Evolutionary conservation across 768 basidiomycete genomes (phyloP).

Genomic region (Rhodocollybia butyracea): DNA sequence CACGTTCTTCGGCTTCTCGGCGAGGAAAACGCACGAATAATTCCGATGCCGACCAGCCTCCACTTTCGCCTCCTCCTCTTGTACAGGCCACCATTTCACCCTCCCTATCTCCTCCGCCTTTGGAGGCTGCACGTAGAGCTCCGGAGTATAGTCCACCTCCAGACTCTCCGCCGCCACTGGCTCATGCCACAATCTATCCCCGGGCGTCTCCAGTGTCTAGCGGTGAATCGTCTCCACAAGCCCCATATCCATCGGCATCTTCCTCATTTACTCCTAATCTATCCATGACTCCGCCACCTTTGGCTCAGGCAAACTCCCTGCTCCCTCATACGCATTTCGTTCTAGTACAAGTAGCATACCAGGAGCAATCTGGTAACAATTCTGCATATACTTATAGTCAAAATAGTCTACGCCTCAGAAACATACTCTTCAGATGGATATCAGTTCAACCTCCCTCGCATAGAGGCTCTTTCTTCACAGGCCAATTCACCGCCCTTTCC

Average conservation of each 20-base stretch:
- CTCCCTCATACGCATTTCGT: constrained; percentile 36
- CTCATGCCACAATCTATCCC: constrained; percentile 42
- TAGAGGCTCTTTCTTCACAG: constrained; percentile 12
- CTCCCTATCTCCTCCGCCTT: constrained; percentile 37
- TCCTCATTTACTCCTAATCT: constrained; percentile 12
- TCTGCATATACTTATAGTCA: constrained; percentile 35
- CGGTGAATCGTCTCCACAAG: constrained; percentile 44
- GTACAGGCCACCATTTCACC: constrained; percentile 18
- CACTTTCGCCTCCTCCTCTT: constrained; percentile 4
- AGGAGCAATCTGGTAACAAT: constrained; percentile 35
- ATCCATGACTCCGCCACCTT: constrained; percentile 22
- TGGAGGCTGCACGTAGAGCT: constrained; percentile 34
- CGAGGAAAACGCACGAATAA: constrained; percentile 24
- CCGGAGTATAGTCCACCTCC: constrained; percentile 38
- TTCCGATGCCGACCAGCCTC: constrained; percentile 11
- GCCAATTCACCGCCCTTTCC: constrained; percentile 18
- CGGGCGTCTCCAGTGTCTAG: constrained; percentile 31
- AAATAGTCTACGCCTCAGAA: constrained; percentile 22
- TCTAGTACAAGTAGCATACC: constrained; percentile 43
- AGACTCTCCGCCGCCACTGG: constrained; percentile 53
- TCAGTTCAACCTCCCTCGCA: constrained; percentile 20
- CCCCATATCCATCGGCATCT: constrained; percentile 25
- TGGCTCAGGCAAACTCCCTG: constrained; percentile 10
- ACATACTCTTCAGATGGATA: constrained; percentile 19
- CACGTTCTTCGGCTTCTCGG: constrained; percentile 55